A percentile compares a stretch with the other conserved stretches of the same genome.
phyloP scores from a whole-genome alignment of 2,329 filamentous ascomycete genomes.

The Pseudopithomyces chartarum region DNA sequence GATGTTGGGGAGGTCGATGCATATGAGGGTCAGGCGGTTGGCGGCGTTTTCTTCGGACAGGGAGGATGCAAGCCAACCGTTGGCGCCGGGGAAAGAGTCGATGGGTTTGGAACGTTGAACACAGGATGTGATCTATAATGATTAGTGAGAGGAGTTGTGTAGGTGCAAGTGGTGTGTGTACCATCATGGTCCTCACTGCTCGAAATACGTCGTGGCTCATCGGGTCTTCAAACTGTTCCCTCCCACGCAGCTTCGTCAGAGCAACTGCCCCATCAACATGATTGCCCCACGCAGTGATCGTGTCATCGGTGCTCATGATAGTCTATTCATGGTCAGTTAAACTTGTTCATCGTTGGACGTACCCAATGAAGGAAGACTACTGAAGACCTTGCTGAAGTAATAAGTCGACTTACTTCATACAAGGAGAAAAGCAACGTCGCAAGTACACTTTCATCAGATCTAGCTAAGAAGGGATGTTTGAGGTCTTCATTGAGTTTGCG shows the following conservation, averaged over 20 bases:
- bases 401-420: constrained; percentile 44
- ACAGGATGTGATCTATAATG: constrained; percentile 42
- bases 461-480: constrained; percentile 40
- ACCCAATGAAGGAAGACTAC: constrained; percentile 18
- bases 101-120: constrained; percentile 47
- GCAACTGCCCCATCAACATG: constrained; percentile 49
- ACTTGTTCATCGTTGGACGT: background rate
- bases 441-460: constrained; percentile 46
- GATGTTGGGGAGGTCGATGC: constrained; percentile 46
- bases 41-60: constrained; percentile 45
- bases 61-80: constrained; percentile 42
- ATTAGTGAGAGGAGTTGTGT: background rate
- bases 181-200: constrained; percentile 49
- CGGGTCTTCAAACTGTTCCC: constrained; percentile 45
- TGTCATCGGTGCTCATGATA: constrained; percentile 45
- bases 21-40: constrained; percentile 47
- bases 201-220: constrained; percentile 46
- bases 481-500: constrained; percentile 44
- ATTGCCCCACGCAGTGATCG: constrained; percentile 45
- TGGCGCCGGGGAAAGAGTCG: constrained; percentile 42
- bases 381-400: constrained; percentile 21
- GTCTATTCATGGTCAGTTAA: constrained; percentile 34
- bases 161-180: constrained; percentile 15
- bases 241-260: constrained; percentile 44
- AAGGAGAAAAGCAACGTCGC: constrained; percentile 48